Evolutionary conservation across 805 yeast species (phyloP), one percentile per base, ranked within the genome.

Genomic region (Saturnispora silvae): DNA sequence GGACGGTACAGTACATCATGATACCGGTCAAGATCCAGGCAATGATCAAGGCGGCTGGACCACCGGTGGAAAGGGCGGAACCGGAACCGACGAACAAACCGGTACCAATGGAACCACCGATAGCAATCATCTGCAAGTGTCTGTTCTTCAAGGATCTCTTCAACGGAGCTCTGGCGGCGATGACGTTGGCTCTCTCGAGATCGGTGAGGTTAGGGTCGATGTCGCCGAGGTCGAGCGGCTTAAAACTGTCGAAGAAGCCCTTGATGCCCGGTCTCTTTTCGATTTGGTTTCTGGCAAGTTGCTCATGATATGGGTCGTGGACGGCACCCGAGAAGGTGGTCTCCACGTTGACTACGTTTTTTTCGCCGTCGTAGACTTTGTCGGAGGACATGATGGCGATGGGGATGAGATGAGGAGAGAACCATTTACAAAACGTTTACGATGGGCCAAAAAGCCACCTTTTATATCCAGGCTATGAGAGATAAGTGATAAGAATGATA

Each of bases 81-180:
- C 83, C 82, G 2, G 85, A 70, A 51, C 85, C 84, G 23, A 84
- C 80, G 43, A 84, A 75, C 35, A 84, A 64, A 51, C 92, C 94
- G 7, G 89, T 78, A 48, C 94, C 95, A 47, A 83, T 81, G 42
- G 81, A 70, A 30, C 89, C 87, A 46, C 89, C 92, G 43, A 82
- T 65, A 35, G 92, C 86, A 59, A 82, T 82, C 84, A 81, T 77
- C 42, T 78, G 76, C 46, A 82, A 58, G 54, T 82, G 89, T 51
- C 87, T 67, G 30, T 72, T 68, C 48, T 71, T 74, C 35, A 78
- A 62, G 7, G 65, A 54, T 45, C 80, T 61, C 25, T 67, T 57
- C 40, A 69, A 59, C 13, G 76, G 76, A 33, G 75, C 59, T 45
- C 61, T 64, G 19, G 74, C 67, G 19, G 75, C 63, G 36, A 52